A percentile compares a stretch with the other conserved stretches of the same genome.
phyloP scores from a whole-genome alignment of 305 asterid genomes.

The Fraxinus velutina region DNA sequence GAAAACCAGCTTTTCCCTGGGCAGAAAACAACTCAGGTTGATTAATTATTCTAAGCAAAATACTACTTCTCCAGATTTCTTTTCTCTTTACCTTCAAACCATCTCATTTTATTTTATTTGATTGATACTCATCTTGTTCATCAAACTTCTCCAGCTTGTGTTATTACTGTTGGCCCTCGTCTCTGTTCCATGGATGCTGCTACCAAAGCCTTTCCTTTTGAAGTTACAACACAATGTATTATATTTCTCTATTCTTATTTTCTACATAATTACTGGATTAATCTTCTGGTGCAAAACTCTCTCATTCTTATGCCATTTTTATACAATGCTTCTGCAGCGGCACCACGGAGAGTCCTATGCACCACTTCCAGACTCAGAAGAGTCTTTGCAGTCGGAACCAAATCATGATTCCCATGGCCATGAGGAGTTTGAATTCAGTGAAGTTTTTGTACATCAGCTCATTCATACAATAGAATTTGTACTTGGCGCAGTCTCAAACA shows the following conservation, averaged over 20 bases:
- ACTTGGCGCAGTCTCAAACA: slow-evolving; percentile 93
- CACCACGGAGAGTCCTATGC: slow-evolving; percentile 72
- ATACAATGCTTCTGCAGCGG: slow-evolving; percentile 49
- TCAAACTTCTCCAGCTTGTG: slow-evolving; percentile 48
- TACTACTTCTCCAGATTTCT: slow-evolving; percentile 3
- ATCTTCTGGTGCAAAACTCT: slow-evolving; percentile 7
- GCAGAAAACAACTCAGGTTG: slow-evolving; percentile 66
- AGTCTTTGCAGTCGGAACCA: slow-evolving; percentile 63
- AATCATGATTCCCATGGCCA: slow-evolving; percentile 72
- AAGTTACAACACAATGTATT: slow-evolving; percentile 67
- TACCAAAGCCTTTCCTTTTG: slow-evolving; percentile 85
- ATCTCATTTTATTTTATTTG: not conserved
- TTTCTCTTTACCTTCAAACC: not conserved
- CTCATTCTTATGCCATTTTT: slow-evolving; percentile 7
- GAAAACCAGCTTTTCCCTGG: slow-evolving; percentile 74
- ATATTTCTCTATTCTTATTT: slow-evolving; percentile 19
- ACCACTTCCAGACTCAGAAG: slow-evolving; percentile 59
- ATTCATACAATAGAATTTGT: slow-evolving; percentile 94
- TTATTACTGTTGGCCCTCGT: slow-evolving; percentile 64
- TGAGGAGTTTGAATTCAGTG: slow-evolving; percentile 93
- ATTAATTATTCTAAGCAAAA: slow-evolving; percentile 15
- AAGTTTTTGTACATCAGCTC: slow-evolving; percentile 85
- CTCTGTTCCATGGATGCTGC: slow-evolving; percentile 93
- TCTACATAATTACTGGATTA: not conserved
- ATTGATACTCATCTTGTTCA: slow-evolving; percentile 22